Conservation (phyloP, 495 filamentous ascomycete species). For the Penicillium egyptiacum region DNA sequence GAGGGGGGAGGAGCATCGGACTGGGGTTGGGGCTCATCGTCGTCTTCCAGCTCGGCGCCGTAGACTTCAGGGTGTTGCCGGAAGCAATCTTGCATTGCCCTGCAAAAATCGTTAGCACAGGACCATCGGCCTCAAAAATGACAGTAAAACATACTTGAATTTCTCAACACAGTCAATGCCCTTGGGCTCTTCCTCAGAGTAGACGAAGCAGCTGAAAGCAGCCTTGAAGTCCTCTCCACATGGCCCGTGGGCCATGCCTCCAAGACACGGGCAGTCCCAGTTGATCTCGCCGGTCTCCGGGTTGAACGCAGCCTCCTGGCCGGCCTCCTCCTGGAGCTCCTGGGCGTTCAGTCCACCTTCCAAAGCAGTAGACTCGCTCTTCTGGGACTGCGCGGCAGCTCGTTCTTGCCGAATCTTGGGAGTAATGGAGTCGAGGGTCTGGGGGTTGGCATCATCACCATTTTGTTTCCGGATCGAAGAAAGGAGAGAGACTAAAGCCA, state of each 20-base stretch:
- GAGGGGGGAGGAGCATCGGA: slow-evolving; percentile 18
- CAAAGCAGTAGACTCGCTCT: slow-evolving; percentile 19
- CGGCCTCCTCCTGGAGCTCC: slow-evolving; percentile 76
- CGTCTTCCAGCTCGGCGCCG: slow-evolving; percentile 82
- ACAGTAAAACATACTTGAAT: slow-evolving; percentile 69
- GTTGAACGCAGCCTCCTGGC: slow-evolving; percentile 88
- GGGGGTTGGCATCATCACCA: slow-evolving; percentile 30
- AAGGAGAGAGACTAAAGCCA: slow-evolving; percentile 39
- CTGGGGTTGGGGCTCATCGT: slow-evolving; percentile 56
- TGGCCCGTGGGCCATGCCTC: slow-evolving; percentile 95
- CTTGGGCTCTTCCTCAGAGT: slow-evolving; percentile 92
- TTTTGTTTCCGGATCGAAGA: slow-evolving; percentile 22
- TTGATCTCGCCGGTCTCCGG: slow-evolving; percentile 99
- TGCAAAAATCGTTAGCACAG: slow-evolving; percentile 34
- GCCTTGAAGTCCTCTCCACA: slow-evolving; percentile 93
- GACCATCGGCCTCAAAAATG: not conserved
- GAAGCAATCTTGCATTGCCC: slow-evolving; percentile 97
- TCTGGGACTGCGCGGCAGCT: slow-evolving; percentile 19
- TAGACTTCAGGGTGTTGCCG: slow-evolving; percentile 86
- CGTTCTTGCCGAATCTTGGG: slow-evolving; percentile 42
- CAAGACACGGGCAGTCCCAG: slow-evolving; percentile 98
- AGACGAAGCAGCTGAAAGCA: slow-evolving; percentile 97
- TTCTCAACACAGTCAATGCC: slow-evolving; percentile 98
- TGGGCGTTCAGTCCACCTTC: slow-evolving; percentile 37
- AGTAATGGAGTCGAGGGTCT: slow-evolving; percentile 49